phyloP scores from a whole-genome alignment of 2,329 filamentous ascomycete genomes.

The Hysterium pulicare region DNA sequence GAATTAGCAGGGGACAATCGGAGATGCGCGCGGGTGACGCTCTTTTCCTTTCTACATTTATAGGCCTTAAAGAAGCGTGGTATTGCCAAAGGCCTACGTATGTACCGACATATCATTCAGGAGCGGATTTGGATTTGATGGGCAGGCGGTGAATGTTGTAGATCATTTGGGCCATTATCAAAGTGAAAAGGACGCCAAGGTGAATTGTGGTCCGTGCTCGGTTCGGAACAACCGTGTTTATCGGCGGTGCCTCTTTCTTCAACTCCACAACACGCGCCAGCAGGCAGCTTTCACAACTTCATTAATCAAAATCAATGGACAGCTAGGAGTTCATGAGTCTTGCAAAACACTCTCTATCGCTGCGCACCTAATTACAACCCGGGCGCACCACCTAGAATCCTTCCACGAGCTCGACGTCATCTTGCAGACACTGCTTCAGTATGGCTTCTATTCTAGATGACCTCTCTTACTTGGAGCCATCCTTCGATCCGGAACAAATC shows the following conservation, averaged over 20 bases:
- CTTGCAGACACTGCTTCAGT: background rate
- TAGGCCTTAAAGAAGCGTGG: too few species aligned
- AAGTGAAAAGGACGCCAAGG: background rate
- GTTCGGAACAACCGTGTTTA: background rate
- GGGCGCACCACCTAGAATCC: background rate
- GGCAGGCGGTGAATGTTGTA: too few species aligned
- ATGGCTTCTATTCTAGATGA: constrained; percentile 12
- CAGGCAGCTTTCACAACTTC: background rate
- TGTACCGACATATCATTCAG: too few species aligned
- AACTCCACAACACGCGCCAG: background rate
- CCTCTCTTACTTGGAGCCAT: constrained; percentile 70
- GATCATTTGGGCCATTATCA: too few species aligned
- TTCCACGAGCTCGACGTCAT: background rate
- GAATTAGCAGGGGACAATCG: too few species aligned
- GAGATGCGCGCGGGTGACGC: too few species aligned
- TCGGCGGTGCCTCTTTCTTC: background rate
- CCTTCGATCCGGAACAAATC: constrained; percentile 78
- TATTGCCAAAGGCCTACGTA: too few species aligned
- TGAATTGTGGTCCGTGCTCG: background rate
- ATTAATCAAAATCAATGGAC: too few species aligned
- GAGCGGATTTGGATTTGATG: too few species aligned
- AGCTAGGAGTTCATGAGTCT: background rate
- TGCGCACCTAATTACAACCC: background rate
- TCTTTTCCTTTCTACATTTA: too few species aligned
- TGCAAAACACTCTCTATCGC: background rate